A percentile compares a stretch with the other conserved stretches of the same genome.
These are phyloP conservation scores for Globisporangium iwayamae DNA, from an alignment of 352 stramenopile genomes.

Conservation along the genomic window DNA sequence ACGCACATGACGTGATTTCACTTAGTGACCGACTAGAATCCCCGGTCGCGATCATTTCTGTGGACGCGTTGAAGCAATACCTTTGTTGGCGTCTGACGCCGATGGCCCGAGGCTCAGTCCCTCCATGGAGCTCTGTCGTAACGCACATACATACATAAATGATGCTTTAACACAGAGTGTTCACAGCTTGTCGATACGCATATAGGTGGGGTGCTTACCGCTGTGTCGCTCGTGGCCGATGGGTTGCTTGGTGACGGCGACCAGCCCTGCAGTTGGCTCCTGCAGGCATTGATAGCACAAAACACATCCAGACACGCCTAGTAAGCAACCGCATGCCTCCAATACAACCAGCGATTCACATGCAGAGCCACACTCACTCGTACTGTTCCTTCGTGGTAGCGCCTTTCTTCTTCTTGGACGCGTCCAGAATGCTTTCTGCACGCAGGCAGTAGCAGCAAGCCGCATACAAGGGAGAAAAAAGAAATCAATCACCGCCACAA, in stretches of 20 bases:
- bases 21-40: neutral
- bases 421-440: constrained; percentile 16
- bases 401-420: constrained; percentile 15
- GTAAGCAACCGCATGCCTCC: constrained; percentile 1
- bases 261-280: constrained; percentile 60
- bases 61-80: neutral
- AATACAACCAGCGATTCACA: constrained; percentile 3
- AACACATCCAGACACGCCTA: neutral
- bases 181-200: neutral
- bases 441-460: neutral
- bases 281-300: constrained; percentile 2
- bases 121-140: constrained; percentile 36
- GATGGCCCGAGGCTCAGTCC: constrained; percentile 40
- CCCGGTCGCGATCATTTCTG: no score
- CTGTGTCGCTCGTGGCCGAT: constrained; percentile 4
- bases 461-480: neutral
- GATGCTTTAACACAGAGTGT: neutral
- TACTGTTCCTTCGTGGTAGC: constrained; percentile 20
- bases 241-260: constrained; percentile 35
- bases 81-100: constrained; percentile 11
- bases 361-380: constrained; percentile 21
- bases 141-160: neutral
- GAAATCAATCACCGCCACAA: neutral
- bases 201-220: neutral
- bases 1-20: neutral